A percentile compares a stretch with the other conserved stretches of the same genome.
Evolutionary conservation across 176 grass and related monocot genomes (phyloP).

Genomic region (Panicum miliaceum): DNA sequence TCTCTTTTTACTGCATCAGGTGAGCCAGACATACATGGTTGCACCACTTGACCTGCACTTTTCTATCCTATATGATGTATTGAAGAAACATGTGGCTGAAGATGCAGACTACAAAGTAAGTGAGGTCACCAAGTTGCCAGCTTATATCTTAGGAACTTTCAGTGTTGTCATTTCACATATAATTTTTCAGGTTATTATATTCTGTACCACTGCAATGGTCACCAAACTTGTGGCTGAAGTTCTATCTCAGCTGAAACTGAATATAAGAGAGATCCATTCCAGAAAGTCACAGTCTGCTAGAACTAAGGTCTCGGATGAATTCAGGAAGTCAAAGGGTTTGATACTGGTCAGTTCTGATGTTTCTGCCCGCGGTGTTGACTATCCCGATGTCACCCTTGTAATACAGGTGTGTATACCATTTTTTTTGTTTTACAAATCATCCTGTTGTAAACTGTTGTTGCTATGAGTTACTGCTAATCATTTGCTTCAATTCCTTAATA

Average conservation of each 20-base stretch:
- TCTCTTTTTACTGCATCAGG: slow-evolving; percentile 57
- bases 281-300: slow-evolving; percentile 82
- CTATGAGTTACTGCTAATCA: neutral
- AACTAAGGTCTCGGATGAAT: slow-evolving; percentile 95
- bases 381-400: slow-evolving; percentile 96
- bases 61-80: slow-evolving; percentile 69
- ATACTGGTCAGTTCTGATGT: slow-evolving; percentile 98
- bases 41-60: slow-evolving; percentile 70
- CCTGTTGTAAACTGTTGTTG: slow-evolving; percentile 1
- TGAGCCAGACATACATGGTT: slow-evolving; percentile 81
- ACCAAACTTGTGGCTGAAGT: slow-evolving; percentile 89
- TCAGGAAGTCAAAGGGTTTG: slow-evolving; percentile 82
- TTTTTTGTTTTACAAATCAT: neutral
- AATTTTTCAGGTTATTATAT: slow-evolving; percentile 85
- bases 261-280: slow-evolving; percentile 93
- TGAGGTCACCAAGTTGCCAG: slow-evolving; percentile 14
- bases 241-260: slow-evolving; percentile 71
- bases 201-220: slow-evolving; percentile 96
- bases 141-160: slow-evolving; percentile 35
- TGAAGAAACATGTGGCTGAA: slow-evolving; percentile 77
- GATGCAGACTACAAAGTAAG: slow-evolving; percentile 93
- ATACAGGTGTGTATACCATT: slow-evolving; percentile 60
- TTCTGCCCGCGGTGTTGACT: slow-evolving; percentile 93
- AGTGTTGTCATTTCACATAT: slow-evolving; percentile 26
- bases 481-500: slow-evolving; percentile 4